Conservation (phyloP, 148 eudicot genomes). For the Rhododendron griersonianum region DNA sequence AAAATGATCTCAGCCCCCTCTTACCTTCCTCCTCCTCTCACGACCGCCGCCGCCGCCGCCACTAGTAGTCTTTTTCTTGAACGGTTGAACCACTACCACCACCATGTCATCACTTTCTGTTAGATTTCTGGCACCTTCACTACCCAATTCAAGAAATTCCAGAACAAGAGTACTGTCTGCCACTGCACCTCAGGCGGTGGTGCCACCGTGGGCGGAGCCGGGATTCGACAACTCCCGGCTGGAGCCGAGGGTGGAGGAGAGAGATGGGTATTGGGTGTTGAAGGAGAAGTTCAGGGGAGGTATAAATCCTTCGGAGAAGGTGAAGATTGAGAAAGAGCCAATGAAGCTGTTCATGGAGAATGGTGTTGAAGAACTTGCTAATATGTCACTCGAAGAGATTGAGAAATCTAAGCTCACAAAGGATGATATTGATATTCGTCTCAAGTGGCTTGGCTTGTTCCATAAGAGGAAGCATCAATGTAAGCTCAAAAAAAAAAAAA, state of each 20-base stretch:
- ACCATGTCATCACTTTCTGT: constrained; percentile 33
- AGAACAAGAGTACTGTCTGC: constrained; percentile 19
- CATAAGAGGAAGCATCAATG: constrained; percentile 93
- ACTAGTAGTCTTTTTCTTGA: neutral
- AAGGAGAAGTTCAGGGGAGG: constrained; percentile 87
- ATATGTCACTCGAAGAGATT: constrained; percentile 61
- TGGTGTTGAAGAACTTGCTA: constrained; percentile 64
- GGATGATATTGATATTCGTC: constrained; percentile 87
- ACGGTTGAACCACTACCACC: neutral
- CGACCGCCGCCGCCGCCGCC: constrained; percentile 11
- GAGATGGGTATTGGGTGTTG: constrained; percentile 65
- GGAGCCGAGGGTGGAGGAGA: constrained; percentile 83
- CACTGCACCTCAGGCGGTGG: constrained; percentile 30
- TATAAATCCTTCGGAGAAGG: constrained; percentile 78
- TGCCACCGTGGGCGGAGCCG: constrained; percentile 9
- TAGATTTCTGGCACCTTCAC: constrained; percentile 28
- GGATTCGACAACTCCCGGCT: constrained; percentile 39
- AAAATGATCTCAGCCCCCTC: constrained; percentile 25
- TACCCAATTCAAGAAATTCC: constrained; percentile 14
- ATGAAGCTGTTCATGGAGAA: constrained; percentile 68
- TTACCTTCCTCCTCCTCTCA: constrained; percentile 15
- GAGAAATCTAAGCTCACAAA: constrained; percentile 59
- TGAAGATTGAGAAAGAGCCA: constrained; percentile 83
- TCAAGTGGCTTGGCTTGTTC: constrained; percentile 95
- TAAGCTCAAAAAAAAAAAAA: constrained; percentile 23